These are phyloP conservation scores for Lentinula aciculospora DNA, from an alignment of 768 basidiomycete species.

Conservation along the genomic window DNA sequence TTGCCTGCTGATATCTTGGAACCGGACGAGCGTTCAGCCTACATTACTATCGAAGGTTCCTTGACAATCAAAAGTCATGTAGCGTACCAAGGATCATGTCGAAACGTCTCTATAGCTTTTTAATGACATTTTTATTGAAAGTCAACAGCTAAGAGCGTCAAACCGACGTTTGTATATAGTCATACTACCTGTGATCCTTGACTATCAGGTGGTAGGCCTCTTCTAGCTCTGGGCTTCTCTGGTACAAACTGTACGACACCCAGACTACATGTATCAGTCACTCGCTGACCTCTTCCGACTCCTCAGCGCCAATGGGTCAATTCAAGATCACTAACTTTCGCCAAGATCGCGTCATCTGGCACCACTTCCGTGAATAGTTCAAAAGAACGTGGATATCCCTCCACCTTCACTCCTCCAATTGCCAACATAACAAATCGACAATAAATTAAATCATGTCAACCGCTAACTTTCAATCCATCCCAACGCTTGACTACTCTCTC, in stretches of 20 bases:
- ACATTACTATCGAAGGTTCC: not conserved
- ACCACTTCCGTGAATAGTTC: not conserved
- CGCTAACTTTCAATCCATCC: slow-evolving; percentile 5
- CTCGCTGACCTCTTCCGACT: no score
- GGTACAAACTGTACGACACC: no score
- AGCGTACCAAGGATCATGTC: not conserved
- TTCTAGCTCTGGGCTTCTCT: no score
- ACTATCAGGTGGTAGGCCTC: no score
- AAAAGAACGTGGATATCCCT: not conserved
- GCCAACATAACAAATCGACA: not conserved
- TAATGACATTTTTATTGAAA: not conserved
- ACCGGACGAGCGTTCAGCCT: not conserved
- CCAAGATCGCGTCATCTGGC: not conserved
- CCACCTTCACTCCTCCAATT: not conserved
- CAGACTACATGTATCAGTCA: not conserved
- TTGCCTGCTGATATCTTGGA: not conserved
- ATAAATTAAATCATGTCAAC: not conserved
- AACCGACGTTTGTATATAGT: no score
- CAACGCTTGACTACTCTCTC: slow-evolving; percentile 5
- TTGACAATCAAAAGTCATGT: not conserved
- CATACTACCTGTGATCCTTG: no score
- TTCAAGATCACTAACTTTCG: not conserved
- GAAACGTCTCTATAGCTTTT: not conserved
- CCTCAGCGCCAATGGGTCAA: not conserved
- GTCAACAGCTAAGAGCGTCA: no score